These are phyloP conservation scores for Fusarium torreyae DNA, from an alignment of 2,329 filamentous ascomycete species.

Conservation along the genomic window DNA sequence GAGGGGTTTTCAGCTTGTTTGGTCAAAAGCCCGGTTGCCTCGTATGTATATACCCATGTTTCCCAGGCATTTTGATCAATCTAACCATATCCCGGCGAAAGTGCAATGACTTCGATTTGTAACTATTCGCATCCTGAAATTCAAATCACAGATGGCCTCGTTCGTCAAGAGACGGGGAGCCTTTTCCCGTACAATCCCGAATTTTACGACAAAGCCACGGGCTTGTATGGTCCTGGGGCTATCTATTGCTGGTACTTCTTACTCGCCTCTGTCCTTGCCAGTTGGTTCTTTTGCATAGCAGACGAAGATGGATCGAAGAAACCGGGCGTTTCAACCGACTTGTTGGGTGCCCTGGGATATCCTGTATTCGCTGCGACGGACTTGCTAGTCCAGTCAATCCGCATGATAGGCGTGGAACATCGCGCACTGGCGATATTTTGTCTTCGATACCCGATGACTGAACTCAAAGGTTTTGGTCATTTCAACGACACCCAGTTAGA, in stretches of 20 bases:
- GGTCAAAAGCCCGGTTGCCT: too few species aligned
- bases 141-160: constrained; percentile 9
- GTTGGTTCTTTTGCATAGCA: background rate
- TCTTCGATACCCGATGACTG: background rate
- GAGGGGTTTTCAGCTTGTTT: background rate
- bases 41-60: background rate
- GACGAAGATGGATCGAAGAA: background rate
- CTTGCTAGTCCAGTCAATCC: constrained; percentile 1
- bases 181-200: constrained; percentile 30
- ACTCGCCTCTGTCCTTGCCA: constrained; percentile 8
- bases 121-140: constrained; percentile 27
- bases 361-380: constrained; percentile 23
- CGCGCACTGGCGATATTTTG: constrained; percentile 20
- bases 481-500: constrained; percentile 3
- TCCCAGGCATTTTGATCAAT: too few species aligned
- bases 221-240: constrained; percentile 18
- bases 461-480: background rate
- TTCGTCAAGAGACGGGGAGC: background rate
- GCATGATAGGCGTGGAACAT: background rate
- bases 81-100: background rate
- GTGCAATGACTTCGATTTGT: constrained; percentile 19
- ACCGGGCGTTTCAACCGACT: constrained; percentile 18
- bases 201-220: constrained; percentile 13
- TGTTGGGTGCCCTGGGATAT: constrained; percentile 17
- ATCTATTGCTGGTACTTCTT: constrained; percentile 33